Conservation (phyloP, 306 rosid genomes). For the Lathyrus tuberosus region DNA sequence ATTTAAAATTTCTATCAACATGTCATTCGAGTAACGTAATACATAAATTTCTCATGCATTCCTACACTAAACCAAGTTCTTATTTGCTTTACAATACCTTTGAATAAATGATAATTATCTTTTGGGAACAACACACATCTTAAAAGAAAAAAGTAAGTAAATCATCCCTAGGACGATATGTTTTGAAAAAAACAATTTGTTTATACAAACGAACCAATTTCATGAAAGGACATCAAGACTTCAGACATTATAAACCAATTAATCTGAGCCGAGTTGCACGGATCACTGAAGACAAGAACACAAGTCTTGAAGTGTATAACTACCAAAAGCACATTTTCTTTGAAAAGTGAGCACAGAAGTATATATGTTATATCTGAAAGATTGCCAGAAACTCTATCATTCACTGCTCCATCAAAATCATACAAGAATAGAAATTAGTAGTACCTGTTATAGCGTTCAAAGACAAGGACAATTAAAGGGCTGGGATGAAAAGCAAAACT, state of each 20-base stretch:
- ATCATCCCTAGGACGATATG: neutral
- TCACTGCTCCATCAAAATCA: neutral
- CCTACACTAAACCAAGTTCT: neutral
- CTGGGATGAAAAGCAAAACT: slow-evolving; percentile 93
- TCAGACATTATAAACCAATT: neutral
- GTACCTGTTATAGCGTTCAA: slow-evolving; percentile 83
- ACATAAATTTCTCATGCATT: neutral
- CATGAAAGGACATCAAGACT: neutral
- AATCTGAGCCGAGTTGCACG: neutral
- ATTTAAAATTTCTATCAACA: neutral
- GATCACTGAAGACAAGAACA: neutral
- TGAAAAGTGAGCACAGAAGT: neutral
- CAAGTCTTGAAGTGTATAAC: neutral
- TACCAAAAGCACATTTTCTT: neutral
- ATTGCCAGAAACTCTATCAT: neutral
- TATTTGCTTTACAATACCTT: neutral
- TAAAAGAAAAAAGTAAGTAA: neutral
- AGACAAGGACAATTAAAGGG: slow-evolving; percentile 87
- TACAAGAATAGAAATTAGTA: neutral
- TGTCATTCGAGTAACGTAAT: neutral
- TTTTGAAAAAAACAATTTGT: neutral
- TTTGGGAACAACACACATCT: neutral
- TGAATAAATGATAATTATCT: neutral
- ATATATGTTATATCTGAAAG: neutral
- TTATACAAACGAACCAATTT: neutral